A percentile compares a stretch with the other conserved stretches of the same genome.
Evolutionary conservation across 2,329 filamentous ascomycete species (phyloP).

Genomic region (Phoma sp.): DNA sequence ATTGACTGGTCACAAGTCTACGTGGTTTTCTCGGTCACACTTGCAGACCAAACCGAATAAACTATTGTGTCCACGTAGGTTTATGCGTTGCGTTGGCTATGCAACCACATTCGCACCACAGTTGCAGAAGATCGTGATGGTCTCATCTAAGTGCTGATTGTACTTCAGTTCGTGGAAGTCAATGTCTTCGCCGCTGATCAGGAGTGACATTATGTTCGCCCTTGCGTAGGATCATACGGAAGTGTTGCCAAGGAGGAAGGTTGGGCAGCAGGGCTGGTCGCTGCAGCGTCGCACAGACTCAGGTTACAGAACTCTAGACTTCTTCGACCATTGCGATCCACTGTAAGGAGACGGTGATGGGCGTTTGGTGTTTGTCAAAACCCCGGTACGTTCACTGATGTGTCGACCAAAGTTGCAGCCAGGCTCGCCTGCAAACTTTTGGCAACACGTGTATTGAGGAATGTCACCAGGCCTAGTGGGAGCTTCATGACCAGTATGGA

Average conservation of each 20-base stretch:
- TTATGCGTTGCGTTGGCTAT: too few species aligned
- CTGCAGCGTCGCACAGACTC: slow-evolving; percentile 8
- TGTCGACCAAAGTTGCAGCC: slow-evolving; percentile 26
- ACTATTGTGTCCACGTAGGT: too few species aligned
- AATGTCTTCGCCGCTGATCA: not conserved
- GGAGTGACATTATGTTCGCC: not conserved
- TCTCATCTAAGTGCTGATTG: too few species aligned
- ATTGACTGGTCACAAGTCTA: not conserved
- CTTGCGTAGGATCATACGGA: slow-evolving; percentile 7
- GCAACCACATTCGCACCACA: not conserved
- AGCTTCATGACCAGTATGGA: slow-evolving; percentile 23
- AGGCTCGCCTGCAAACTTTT: slow-evolving; percentile 5
- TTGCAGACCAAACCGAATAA: too few species aligned
- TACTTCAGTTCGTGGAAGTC: not conserved
- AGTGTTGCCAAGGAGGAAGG: slow-evolving; percentile 6
- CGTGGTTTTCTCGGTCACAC: too few species aligned
- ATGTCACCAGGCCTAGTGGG: not conserved
- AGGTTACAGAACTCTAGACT: slow-evolving; percentile 5
- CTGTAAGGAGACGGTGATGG: slow-evolving; percentile 1
- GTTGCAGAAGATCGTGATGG: too few species aligned
- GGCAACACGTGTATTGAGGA: slow-evolving; percentile 22
- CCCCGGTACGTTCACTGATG: not conserved
- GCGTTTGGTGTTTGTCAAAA: not conserved
- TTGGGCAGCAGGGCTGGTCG: not conserved
- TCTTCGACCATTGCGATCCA: slow-evolving; percentile 3